phyloP scores from a whole-genome alignment of 2,329 filamentous ascomycete genomes.

The Paramyrothecium roridum region DNA sequence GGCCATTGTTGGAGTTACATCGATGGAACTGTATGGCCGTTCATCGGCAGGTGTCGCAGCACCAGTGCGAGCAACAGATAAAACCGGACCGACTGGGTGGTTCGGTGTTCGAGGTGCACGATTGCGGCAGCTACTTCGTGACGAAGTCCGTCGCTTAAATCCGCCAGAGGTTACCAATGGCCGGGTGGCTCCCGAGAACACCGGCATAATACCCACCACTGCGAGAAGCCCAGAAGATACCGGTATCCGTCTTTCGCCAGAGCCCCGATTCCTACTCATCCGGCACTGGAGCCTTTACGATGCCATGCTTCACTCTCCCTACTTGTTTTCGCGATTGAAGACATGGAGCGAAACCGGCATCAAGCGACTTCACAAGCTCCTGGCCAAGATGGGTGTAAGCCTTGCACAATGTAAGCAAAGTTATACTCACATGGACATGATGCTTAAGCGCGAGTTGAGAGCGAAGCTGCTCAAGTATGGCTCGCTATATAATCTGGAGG shows the following conservation, averaged over 20 bases:
- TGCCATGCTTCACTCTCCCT: slow-evolving; percentile 96
- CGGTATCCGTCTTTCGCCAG: slow-evolving; percentile 86
- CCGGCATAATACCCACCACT: slow-evolving; percentile 84
- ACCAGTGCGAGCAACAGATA: slow-evolving; percentile 52
- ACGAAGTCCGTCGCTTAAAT: slow-evolving; percentile 92
- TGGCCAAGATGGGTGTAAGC: slow-evolving; percentile 98
- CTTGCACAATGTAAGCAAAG: slow-evolving; percentile 90
- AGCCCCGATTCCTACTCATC: slow-evolving; percentile 88
- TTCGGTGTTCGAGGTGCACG: slow-evolving; percentile 77
- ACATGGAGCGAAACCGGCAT: slow-evolving; percentile 91
- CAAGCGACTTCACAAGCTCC: slow-evolving; percentile 85
- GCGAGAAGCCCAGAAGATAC: slow-evolving; percentile 87
- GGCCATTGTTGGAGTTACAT: slow-evolving; percentile 91
- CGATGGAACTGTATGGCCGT: slow-evolving; percentile 85
- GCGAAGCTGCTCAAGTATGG: slow-evolving; percentile 88
- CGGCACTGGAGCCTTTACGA: slow-evolving; percentile 98
- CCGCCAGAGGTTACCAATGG: slow-evolving; percentile 68
- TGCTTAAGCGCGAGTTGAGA: slow-evolving; percentile 83
- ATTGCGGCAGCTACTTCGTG: slow-evolving; percentile 80
- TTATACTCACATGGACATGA: slow-evolving; percentile 98
- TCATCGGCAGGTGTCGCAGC: slow-evolving; percentile 76
- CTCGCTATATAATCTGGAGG: slow-evolving; percentile 88
- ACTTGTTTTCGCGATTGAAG: slow-evolving; percentile 85
- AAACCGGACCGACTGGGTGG: slow-evolving; percentile 65
- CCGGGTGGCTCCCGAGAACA: slow-evolving; percentile 60